Evolutionary conservation across 176 grass and related monocot species (phyloP), one percentile per base, ranked within the genome.

Genomic region (Avena insularis): DNA sequence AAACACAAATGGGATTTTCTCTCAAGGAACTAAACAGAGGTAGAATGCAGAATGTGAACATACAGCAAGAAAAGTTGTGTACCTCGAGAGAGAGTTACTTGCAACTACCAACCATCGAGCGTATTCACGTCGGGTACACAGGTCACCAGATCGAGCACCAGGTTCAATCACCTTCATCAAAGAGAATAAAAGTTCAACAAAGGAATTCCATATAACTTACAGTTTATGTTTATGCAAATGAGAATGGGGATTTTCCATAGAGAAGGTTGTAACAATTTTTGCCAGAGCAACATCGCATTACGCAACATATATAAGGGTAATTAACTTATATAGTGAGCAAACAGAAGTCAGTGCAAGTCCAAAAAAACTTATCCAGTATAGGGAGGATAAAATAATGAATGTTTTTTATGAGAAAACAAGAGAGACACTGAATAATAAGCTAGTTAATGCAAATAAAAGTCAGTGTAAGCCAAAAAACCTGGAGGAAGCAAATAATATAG

Each of bases 1-100:
- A 59, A 20, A 4, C 9, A 74, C 0, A 33, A 73, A 59, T 45
- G 13, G 45, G 63, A 78, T 57, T 38, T 86, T 20, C 55, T 47
- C 11, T 83, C 53, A 56, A 72, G 38, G 64, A 81, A 63, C 15
- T 72, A 57, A 86, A 85, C 9, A 77, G 50, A 56, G 12, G 27
- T 10, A 1, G 50, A 2, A 56, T 33, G 27, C 75, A 77, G 74
- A 70, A 83, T 25, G 80, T 79, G 23, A 83, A 86, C 0, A 80
- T 76, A 25, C 13, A 87, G 40, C 83, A 51, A 91, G 77, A 60
- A 36, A 74, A 86, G 33, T 27, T 70, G 53, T 83, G 82, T 89
- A 98, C 97, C 97, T 96, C 25, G 97, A 94, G 88, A 98, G 91
- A 59, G 80, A 88, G 85, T 90, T 91, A 87, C 97, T 96, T 87